Conservation (phyloP, 169 alveolate genomes). For the Plasmodium sp. region DNA sequence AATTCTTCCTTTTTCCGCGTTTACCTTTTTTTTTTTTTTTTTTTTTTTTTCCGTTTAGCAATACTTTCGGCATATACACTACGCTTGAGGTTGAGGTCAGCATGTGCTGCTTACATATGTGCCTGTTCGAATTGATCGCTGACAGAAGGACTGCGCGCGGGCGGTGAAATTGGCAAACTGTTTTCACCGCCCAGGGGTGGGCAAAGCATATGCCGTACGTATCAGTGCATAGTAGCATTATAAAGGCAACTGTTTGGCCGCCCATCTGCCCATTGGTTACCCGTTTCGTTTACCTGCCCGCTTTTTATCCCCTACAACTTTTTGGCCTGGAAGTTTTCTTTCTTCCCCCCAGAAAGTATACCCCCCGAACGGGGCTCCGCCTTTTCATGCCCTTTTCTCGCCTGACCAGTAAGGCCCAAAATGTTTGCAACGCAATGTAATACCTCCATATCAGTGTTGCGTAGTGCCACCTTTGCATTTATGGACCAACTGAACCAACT, state of each 20-base stretch:
- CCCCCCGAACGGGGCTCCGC: neutral
- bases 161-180: neutral
- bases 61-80: neutral
- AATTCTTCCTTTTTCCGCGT: neutral
- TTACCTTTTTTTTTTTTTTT: neutral
- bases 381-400: neutral
- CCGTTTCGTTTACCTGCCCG: neutral
- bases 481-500: neutral
- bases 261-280: neutral
- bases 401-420: neutral
- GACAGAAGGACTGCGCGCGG: neutral
- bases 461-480: neutral
- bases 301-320: neutral
- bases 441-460: neutral
- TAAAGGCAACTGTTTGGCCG: too few species aligned
- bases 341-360: neutral
- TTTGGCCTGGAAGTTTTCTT: neutral
- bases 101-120: neutral
- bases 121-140: neutral
- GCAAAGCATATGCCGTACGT: too few species aligned
- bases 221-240: too few species aligned
- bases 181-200: neutral
- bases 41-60: neutral
- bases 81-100: neutral
- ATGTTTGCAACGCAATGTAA: neutral